These are phyloP conservation scores for Anisodus acutangulus DNA, from an alignment of 257 asterid species.

Conservation along the genomic window DNA sequence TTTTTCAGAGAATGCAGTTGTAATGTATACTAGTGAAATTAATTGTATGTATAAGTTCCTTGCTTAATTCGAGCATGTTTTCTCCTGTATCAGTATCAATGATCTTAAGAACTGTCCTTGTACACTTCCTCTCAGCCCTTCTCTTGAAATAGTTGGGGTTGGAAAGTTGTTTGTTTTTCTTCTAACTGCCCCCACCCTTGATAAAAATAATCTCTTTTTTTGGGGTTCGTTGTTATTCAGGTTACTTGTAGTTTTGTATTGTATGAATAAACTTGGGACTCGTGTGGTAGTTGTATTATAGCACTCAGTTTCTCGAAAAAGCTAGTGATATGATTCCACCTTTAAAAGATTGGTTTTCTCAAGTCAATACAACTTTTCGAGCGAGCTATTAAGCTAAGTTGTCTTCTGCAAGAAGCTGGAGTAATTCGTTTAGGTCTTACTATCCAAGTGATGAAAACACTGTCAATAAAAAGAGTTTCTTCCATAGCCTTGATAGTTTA, in stretches of 20 bases:
- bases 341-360: too few species aligned
- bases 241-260: neutral
- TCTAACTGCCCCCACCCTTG: neutral
- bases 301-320: too few species aligned
- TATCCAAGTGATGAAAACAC: too few species aligned
- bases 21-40: constrained; percentile 26
- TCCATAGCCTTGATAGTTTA: neutral
- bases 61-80: constrained; percentile 10
- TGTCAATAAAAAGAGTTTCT: neutral
- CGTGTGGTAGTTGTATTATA: too few species aligned
- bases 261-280: too few species aligned
- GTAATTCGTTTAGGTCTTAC: too few species aligned
- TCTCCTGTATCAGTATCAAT: constrained; percentile 15
- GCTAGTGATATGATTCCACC: too few species aligned
- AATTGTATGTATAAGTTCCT: constrained; percentile 21
- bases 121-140: neutral
- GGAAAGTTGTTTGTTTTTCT: neutral
- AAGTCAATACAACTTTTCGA: too few species aligned
- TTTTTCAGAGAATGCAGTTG: constrained; percentile 22
- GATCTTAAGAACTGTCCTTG: neutral
- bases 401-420: too few species aligned
- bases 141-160: neutral
- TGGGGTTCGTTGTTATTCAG: neutral
- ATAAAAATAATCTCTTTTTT: neutral
- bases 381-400: too few species aligned